Conservation (phyloP, 2,329 filamentous ascomycete genomes). For the Stemphylium lycopersici region DNA sequence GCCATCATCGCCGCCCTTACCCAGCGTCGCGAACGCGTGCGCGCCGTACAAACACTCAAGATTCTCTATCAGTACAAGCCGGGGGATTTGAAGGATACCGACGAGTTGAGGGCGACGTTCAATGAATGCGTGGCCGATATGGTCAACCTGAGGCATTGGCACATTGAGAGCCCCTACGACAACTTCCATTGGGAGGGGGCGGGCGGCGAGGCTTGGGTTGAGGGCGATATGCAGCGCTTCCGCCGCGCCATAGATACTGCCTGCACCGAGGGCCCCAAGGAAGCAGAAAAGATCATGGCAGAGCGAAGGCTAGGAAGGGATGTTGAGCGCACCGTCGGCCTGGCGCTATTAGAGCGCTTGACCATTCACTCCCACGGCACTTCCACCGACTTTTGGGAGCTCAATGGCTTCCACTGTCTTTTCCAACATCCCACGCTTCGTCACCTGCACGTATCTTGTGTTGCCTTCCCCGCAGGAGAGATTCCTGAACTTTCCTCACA, state of each 20-base stretch:
- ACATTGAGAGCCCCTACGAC: conserved; percentile 46
- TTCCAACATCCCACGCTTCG: conserved; percentile 45
- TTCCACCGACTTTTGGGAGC: conserved; percentile 40
- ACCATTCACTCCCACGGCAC: conserved; percentile 45
- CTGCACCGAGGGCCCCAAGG: conserved; percentile 24
- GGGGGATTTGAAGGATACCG: conserved; percentile 24
- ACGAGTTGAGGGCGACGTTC: conserved; percentile 32
- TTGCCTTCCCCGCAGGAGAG: conserved; percentile 25
- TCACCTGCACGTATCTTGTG: conserved; percentile 42
- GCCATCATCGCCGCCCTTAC: conserved; percentile 36
- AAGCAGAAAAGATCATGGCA: conserved; percentile 21
- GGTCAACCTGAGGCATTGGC: conserved; percentile 39
- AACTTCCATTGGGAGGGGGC: conserved; percentile 40
- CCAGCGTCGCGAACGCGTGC: conserved; percentile 31
- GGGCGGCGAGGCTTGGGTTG: conserved; percentile 40
- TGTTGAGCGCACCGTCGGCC: conserved; percentile 26
- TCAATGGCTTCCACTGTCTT: conserved; percentile 41
- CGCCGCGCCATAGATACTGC: conserved; percentile 33
- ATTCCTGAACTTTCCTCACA: conserved; percentile 30
- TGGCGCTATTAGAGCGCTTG: conserved; percentile 37
- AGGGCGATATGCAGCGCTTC: conserved; percentile 43
- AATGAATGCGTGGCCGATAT: conserved; percentile 39
- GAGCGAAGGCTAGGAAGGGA: conserved; percentile 18
- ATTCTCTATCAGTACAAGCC: conserved; percentile 39
- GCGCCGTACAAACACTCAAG: conserved; percentile 39